Evolutionary conservation across 306 rosid species (phyloP).

Genomic region (Prunus mongolica): DNA sequence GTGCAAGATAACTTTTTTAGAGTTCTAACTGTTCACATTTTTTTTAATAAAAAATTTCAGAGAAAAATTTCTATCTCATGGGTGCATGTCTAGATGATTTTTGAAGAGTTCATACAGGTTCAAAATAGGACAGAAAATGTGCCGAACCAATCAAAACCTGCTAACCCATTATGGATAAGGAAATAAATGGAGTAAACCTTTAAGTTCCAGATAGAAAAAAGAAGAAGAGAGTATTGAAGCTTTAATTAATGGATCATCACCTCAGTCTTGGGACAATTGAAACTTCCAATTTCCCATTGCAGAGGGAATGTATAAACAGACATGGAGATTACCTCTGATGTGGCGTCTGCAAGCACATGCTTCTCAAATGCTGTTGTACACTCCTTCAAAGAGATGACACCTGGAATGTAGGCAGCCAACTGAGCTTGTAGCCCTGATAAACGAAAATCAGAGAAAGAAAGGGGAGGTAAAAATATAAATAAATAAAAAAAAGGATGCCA

Average conservation of each 20-base stretch:
- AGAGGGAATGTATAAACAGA: background rate
- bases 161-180: background rate
- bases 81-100: background rate
- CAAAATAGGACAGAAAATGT: no score
- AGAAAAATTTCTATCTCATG: background rate
- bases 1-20: no score
- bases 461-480: no score
- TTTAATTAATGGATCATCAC: background rate
- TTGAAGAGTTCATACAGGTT: background rate
- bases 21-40: no score
- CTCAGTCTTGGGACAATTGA: background rate
- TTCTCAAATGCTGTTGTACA: no score
- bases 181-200: background rate
- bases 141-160: background rate
- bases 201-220: no score
- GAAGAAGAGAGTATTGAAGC: background rate
- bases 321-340: slow-evolving; percentile 46
- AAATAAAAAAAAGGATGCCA: no score
- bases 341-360: slow-evolving; percentile 23
- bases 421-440: no score
- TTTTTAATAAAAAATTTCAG: no score
- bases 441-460: no score
- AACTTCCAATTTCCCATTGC: background rate
- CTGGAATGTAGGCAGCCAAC: no score
- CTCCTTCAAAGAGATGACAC: no score